These are phyloP conservation scores for Podila verticillata DNA, from an alignment of 192 early-diverging fungal genomes.

Conservation along the genomic window DNA sequence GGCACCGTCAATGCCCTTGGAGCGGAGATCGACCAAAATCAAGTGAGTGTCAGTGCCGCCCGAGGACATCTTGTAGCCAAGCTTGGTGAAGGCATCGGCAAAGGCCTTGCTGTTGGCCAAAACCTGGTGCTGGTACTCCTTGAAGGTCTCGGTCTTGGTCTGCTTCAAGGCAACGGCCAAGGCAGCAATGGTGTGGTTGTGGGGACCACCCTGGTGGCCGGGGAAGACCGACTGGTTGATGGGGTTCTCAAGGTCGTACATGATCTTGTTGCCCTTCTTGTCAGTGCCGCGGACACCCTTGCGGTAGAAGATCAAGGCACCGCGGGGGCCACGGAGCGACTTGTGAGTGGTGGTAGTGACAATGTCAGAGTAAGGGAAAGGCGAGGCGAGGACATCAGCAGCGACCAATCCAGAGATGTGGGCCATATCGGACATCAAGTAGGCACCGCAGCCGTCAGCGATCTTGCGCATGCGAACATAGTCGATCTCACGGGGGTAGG, in stretches of 20 bases:
- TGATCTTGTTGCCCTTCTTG: constrained; percentile 90
- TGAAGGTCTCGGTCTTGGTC: constrained; percentile 85
- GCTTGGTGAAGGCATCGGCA: constrained; percentile 76
- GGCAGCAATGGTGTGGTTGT: constrained; percentile 99
- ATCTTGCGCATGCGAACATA: constrained; percentile 90
- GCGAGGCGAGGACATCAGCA: constrained; percentile 85
- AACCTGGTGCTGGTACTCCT: constrained; percentile 92
- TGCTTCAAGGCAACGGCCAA: constrained; percentile 95
- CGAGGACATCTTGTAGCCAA: constrained; percentile 85
- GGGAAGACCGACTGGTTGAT: constrained; percentile 99
- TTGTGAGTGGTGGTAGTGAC: constrained; percentile 99
- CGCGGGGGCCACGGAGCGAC: constrained; percentile 96
- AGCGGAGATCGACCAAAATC: constrained; percentile 87
- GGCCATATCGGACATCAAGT: constrained; percentile 97
- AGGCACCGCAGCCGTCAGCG: constrained; percentile 83
- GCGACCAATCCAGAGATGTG: constrained; percentile 94
- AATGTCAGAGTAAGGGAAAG: constrained; percentile 94
- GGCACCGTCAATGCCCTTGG: constrained; percentile 90
- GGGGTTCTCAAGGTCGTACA: constrained; percentile 92
- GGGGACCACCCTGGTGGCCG: constrained; percentile 98
- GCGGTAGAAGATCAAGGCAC: constrained; percentile 98
- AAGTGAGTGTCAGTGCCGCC: constrained; percentile 98
- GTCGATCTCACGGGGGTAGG: constrained; percentile 95
- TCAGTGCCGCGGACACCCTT: constrained; percentile 87
- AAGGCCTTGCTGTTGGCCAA: constrained; percentile 91